phyloP scores from a whole-genome alignment of 1,284 basidiomycete genomes.

The Athelia sp. region DNA sequence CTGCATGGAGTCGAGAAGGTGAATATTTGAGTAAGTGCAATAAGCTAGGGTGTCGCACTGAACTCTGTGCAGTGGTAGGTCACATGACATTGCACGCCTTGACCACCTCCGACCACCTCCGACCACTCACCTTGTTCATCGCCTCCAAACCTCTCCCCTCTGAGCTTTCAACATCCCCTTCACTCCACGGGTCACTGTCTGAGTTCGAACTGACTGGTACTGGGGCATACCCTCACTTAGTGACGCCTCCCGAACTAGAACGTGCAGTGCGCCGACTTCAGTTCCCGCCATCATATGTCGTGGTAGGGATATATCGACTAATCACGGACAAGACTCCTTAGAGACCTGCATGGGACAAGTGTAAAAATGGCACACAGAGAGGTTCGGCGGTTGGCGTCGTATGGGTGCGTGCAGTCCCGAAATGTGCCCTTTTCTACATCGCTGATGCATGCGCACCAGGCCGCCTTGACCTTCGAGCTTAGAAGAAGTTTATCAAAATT shows the following conservation, averaged over 20 bases:
- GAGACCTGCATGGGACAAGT: slow-evolving; percentile 72
- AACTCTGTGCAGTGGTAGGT: no score
- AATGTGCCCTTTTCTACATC: background rate
- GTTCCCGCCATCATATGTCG: slow-evolving; percentile 69
- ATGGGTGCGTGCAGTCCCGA: slow-evolving; percentile 53
- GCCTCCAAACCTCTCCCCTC: no score
- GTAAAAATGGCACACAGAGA: slow-evolving; percentile 58
- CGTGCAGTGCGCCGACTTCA: slow-evolving; percentile 53
- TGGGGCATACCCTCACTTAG: no score
- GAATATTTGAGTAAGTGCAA: no score
- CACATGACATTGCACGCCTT: no score
- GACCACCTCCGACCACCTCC: no score
- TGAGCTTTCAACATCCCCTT: no score
- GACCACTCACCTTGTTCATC: no score
- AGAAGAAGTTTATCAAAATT: slow-evolving; percentile 58
- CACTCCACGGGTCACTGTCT: no score
- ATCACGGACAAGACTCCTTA: slow-evolving; percentile 62
- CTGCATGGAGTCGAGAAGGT: no score
- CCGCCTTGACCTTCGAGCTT: slow-evolving; percentile 59
- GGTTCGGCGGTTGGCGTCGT: slow-evolving; percentile 56
- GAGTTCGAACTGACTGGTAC: no score
- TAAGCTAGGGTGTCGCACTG: no score
- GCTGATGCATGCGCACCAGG: slow-evolving; percentile 31
- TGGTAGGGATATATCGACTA: slow-evolving; percentile 72
- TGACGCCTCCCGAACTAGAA: slow-evolving; percentile 35